Base-by-base conservation (phyloP, 192 early-diverging fungal genomes). In the Dispira simplex region DNA sequence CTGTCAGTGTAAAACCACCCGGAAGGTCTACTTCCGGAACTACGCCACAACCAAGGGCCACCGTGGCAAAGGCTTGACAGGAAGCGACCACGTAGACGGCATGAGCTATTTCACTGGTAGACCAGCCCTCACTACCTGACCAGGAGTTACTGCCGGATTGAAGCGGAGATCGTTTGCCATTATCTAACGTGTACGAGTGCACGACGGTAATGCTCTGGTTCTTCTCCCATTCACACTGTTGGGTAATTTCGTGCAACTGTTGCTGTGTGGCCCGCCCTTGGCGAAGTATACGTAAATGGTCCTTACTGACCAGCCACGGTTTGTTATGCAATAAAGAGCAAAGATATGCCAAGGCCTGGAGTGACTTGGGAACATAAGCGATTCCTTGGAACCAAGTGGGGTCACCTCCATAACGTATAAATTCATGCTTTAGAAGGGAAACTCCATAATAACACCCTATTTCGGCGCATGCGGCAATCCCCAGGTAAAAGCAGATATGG, bases 11-110 rank as follows among this genome's bases (percentile, higher is more conserved):
- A 44, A 60, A 60, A 10, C 58, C 58, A 43, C 58, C 58, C 3
- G 58, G 58, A 16, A 60, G 2, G 28, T 60, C 58, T 18, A 60
- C 58, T 44, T 60, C 58, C 3, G 58, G 58, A n/a, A 16, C 58
- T 1, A 44, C 39, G 10, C 58, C 58, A 21, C 58, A 60, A 44
- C 58, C 44, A 0, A 60, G 39, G 28, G 58, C 58, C 58, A 60
- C 14, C 14, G 32, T 27, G 1, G 14, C 32, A 43, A 60, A 60
- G 28, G 58, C 25, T 11, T 60, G 58, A 21, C 58, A 60, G 25
- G 58, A 44, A 44, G 58, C 44, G 12, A 60, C 16, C 6, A 60
- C 13, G 16, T 44, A 60, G 13, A 60, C 25, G 3, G 58, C 58
- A 44, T 60, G 58, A 16, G 32, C 8, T 0, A 60, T 28, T 13